Evolutionary conservation across 2,329 filamentous ascomycete species (phyloP).

Genomic region (Fusarium agapanthi): DNA sequence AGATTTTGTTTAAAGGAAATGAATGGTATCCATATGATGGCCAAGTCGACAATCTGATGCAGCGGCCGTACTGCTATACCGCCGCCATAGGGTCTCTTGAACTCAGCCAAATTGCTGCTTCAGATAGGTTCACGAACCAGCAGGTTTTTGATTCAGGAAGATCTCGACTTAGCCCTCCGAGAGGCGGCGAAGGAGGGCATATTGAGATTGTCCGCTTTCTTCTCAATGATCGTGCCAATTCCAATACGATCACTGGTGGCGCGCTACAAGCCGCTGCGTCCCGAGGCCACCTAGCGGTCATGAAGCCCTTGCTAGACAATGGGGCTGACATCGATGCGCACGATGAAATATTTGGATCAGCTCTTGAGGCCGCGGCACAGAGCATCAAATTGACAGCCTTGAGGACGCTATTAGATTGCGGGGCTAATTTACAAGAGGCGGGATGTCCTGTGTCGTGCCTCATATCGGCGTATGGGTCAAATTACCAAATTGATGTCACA

Average conservation of each 20-base stretch:
- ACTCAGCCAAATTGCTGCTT: accelerated
- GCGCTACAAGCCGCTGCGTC: accelerated
- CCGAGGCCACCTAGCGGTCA: accelerated
- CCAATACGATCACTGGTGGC: accelerated
- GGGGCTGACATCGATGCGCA: background rate
- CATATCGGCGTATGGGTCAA: accelerated
- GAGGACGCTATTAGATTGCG: accelerated
- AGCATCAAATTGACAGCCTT: accelerated
- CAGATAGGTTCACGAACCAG: background rate
- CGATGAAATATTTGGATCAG: background rate
- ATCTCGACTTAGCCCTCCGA: background rate
- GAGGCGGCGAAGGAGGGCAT: accelerated
- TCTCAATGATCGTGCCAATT: accelerated
- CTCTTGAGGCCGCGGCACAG: accelerated
- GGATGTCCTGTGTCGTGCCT: accelerated
- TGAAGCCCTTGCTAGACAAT: background rate
- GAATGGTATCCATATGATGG: accelerated
- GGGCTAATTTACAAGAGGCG: accelerated
- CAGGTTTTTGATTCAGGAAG: accelerated
- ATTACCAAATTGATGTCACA: accelerated
- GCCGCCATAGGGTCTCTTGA: accelerated
- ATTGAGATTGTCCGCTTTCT: background rate
- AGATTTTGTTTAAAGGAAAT: accelerated
- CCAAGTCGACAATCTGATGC: accelerated
- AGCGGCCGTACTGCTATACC: background rate